These are phyloP conservation scores for Cryptosporidium ryanae DNA, from an alignment of 169 alveolate species.

Conservation along the genomic window DNA sequence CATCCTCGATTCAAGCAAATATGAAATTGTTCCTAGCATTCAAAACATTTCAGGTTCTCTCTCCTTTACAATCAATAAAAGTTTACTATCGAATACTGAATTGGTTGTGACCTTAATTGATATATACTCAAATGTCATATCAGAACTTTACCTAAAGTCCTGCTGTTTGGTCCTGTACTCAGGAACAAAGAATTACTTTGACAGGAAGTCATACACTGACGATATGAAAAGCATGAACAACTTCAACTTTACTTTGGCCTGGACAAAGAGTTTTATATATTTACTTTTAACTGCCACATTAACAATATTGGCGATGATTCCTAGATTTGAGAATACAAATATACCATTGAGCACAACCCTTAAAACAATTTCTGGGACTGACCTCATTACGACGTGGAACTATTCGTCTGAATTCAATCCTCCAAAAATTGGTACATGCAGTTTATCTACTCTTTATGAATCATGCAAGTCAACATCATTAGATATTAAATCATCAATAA, in stretches of 20 bases:
- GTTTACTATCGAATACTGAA: background rate
- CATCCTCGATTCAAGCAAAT: constrained; percentile 4
- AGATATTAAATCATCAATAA: background rate
- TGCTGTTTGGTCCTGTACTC: constrained; percentile 39
- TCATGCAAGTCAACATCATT: constrained; percentile 51
- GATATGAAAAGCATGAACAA: constrained; percentile 15
- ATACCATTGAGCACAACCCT: constrained; percentile 15
- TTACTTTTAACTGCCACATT: constrained; percentile 21
- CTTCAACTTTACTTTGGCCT: constrained; percentile 33
- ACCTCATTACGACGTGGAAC: constrained; percentile 63
- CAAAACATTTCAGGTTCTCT: constrained; percentile 60
- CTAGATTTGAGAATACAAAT: constrained; percentile 17
- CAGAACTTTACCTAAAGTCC: constrained; percentile 10
- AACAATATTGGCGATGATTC: constrained; percentile 46
- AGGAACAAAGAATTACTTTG: constrained; percentile 30
- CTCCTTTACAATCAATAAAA: constrained; percentile 24
- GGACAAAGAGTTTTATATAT: constrained; percentile 60
- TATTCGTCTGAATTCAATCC: constrained; percentile 22
- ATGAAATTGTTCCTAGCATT: constrained; percentile 67
- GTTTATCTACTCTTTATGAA: background rate
- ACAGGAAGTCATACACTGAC: constrained; percentile 5
- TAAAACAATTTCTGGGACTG: constrained; percentile 27
- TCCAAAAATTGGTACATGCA: constrained; percentile 24
- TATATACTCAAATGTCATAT: background rate
- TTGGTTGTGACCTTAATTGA: constrained; percentile 11